Evolutionary conservation across 495 filamentous ascomycete genomes (phyloP).

Genomic region (Haplographium delicatum): DNA sequence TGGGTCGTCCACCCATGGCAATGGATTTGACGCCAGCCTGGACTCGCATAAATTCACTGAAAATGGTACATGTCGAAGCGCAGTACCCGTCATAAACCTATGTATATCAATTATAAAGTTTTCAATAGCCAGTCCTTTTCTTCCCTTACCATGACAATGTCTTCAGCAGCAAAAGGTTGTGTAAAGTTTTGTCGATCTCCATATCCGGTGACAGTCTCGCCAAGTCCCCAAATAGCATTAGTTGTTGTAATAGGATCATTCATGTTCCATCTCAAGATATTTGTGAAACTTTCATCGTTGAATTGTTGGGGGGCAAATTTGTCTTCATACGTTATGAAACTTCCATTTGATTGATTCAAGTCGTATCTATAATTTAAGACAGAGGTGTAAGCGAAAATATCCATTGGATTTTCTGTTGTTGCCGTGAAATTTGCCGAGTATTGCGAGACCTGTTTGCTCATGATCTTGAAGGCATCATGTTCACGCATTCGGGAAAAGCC

Average conservation of each 20-base stretch:
- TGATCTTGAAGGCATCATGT: constrained; percentile 19
- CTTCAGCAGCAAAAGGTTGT: constrained; percentile 35
- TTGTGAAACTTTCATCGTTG: constrained; percentile 10
- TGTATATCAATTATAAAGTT: too few relatives aligned
- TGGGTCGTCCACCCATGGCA: constrained; percentile 53
- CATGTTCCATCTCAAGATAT: constrained; percentile 13
- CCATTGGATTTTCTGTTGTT: background rate
- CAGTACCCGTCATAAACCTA: constrained; percentile 52
- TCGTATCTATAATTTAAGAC: constrained; percentile 12
- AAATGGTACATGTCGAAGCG: constrained; percentile 57
- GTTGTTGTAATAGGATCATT: constrained; percentile 7
- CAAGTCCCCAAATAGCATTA: constrained; percentile 12
- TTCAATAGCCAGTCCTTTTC: too few relatives aligned
- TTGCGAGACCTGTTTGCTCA: constrained; percentile 10
- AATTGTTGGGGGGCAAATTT: constrained; percentile 6
- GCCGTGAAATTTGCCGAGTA: constrained; percentile 1
- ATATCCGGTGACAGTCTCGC: constrained; percentile 33
- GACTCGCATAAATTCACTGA: constrained; percentile 47
- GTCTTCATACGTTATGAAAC: constrained; percentile 5
- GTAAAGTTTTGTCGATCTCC: constrained; percentile 31
- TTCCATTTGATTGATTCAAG: constrained; percentile 7
- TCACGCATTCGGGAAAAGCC: constrained; percentile 17
- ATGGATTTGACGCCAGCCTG: constrained; percentile 53
- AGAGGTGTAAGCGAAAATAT: constrained; percentile 2
- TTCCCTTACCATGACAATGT: constrained; percentile 37